Evolutionary conservation across 2,329 filamentous ascomycete genomes (phyloP).

Genomic region (Neonectria coccinea): DNA sequence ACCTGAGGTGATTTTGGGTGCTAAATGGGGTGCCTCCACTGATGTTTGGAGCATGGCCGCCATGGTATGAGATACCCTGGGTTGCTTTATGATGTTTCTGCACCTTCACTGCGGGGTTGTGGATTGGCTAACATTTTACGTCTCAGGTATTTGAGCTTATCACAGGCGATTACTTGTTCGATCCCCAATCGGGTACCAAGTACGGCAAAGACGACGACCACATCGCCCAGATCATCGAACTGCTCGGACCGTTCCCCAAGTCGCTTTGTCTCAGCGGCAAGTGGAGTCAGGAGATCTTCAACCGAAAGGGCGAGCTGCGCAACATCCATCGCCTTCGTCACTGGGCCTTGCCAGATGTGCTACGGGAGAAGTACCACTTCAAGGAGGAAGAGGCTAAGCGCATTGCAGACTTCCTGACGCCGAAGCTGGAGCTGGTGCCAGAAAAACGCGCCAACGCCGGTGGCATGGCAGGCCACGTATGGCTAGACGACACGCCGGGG

Average conservation of each 20-base stretch:
- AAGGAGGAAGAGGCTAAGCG: constrained; percentile 81
- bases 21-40: constrained; percentile 99
- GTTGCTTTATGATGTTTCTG: neutral
- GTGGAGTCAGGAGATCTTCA: constrained; percentile 99
- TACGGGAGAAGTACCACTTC: constrained; percentile 98
- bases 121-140: constrained; percentile 24
- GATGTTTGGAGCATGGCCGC: constrained; percentile 99
- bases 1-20: constrained; percentile 94
- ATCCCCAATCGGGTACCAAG: constrained; percentile 97
- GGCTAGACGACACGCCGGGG: constrained; percentile 85
- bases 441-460: constrained; percentile 94
- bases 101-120: neutral
- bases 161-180: constrained; percentile 97
- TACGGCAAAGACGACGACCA: constrained; percentile 99
- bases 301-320: constrained; percentile 93
- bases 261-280: constrained; percentile 92
- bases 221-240: constrained; percentile 98
- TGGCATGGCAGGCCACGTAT: constrained; percentile 88
- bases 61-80: constrained; percentile 76
- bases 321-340: constrained; percentile 97
- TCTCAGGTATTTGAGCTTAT: constrained; percentile 93
- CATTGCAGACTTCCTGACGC: constrained; percentile 84
- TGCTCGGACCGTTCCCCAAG: constrained; percentile 93
- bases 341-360: constrained; percentile 93
- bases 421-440: constrained; percentile 91